These are phyloP conservation scores for Moesziomyces sp. DNA, from an alignment of 1,284 basidiomycete genomes.

Conservation along the genomic window DNA sequence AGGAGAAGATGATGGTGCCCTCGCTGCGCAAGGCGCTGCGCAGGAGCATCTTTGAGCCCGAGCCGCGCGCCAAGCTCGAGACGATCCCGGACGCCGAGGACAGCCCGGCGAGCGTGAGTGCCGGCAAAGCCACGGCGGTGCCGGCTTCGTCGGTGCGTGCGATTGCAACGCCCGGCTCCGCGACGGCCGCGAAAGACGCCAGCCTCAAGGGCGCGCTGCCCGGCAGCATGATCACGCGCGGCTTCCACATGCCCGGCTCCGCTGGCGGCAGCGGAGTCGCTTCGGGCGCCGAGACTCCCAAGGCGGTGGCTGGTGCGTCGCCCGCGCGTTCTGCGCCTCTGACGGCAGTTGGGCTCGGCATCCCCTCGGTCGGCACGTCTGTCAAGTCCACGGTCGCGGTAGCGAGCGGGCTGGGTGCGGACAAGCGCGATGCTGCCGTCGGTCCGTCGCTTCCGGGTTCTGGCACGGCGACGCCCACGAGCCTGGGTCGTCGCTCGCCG, in stretches of 20 bases:
- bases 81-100: constrained; percentile 45
- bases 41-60: constrained; percentile 37
- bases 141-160: constrained; percentile 2
- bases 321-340: background rate
- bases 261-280: background rate
- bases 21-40: constrained; percentile 58
- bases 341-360: constrained; percentile 18
- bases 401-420: constrained; percentile 3
- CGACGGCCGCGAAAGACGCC: constrained; percentile 6
- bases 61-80: constrained; percentile 29
- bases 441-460: constrained; percentile 28
- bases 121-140: constrained; percentile 1
- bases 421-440: constrained; percentile 21
- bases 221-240: constrained; percentile 43
- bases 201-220: constrained; percentile 35
- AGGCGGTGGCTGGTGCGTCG: constrained; percentile 5
- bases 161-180: constrained; percentile 1
- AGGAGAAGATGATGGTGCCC: constrained; percentile 64
- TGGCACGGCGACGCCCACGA: constrained; percentile 38
- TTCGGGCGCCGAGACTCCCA: constrained; percentile 7
- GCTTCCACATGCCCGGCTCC: constrained; percentile 40
- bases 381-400: constrained; percentile 15
- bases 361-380: constrained; percentile 13
- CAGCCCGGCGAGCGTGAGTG: constrained; percentile 24
- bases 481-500: constrained; percentile 52